Conservation (phyloP, 2,329 filamentous ascomycete species). For the Rutstroemia sp. region DNA sequence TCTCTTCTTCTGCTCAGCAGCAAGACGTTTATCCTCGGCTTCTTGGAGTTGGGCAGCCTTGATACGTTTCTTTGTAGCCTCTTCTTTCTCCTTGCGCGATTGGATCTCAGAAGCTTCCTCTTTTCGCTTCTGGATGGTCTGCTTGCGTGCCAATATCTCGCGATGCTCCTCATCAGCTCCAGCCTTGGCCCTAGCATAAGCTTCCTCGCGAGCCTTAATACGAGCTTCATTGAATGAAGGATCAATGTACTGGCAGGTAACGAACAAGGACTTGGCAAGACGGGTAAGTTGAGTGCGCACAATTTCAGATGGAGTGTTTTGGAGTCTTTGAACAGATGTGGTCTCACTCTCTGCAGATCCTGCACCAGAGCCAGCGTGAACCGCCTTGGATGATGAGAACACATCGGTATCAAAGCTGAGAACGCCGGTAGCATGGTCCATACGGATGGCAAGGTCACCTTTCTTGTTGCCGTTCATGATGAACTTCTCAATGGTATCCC, state of each 20-base stretch:
- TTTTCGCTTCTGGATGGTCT: conserved; percentile 93
- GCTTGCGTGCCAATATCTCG: conserved; percentile 77
- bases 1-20: conserved; percentile 87
- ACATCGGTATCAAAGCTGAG: conserved; percentile 97
- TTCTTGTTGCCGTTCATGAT: conserved; percentile 99
- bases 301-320: conserved; percentile 97
- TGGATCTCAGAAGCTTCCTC: conserved; percentile 86
- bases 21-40: conserved; percentile 79
- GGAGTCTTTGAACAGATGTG: conserved; percentile 83
- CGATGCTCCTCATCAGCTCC: conserved; percentile 89
- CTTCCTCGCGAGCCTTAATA: conserved; percentile 69
- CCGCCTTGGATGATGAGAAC: conserved; percentile 92
- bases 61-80: conserved; percentile 78
- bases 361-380: conserved; percentile 73
- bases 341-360: conserved; percentile 83
- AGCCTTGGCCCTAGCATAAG: conserved; percentile 72
- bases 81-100: conserved; percentile 85
- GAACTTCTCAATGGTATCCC: conserved; percentile 95
- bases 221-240: conserved; percentile 79
- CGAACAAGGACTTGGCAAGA: conserved; percentile 81
- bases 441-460: conserved; percentile 90
- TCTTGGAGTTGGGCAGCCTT: conserved; percentile 84
- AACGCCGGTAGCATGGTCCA: conserved; percentile 91
- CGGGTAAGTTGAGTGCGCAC: conserved; percentile 90
- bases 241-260: conserved; percentile 94